Evolutionary conservation across 345 rosid species (phyloP).

Genomic region (Arabidopsis arenosa): DNA sequence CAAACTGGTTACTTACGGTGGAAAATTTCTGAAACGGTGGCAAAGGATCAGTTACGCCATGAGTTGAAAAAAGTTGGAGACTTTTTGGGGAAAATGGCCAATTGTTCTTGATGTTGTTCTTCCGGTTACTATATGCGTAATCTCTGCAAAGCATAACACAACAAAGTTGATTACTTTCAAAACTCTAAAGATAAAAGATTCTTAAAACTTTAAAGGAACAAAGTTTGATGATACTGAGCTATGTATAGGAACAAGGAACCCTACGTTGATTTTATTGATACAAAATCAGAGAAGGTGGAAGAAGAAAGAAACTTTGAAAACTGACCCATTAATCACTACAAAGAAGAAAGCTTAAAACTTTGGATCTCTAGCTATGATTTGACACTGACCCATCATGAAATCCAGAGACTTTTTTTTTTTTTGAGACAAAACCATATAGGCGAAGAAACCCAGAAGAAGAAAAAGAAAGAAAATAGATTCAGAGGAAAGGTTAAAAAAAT

Average conservation of each 20-base stretch:
- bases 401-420: conserved; percentile 5
- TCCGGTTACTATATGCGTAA: conserved; percentile 77
- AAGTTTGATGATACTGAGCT: background rate
- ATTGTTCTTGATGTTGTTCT: conserved; percentile 74
- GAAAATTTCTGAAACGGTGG: conserved; percentile 79
- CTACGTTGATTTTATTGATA: conserved; percentile 8
- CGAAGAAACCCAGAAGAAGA: conserved; percentile 31
- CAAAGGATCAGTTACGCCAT: conserved; percentile 86
- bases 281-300: conserved; percentile 6
- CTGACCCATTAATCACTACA: conserved; percentile 51
- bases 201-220: background rate
- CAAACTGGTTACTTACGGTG: conserved; percentile 49
- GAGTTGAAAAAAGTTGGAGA: conserved; percentile 78
- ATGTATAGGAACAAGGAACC: background rate
- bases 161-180: conserved; percentile 20
- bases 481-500: background rate
- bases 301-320: conserved; percentile 27
- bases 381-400: conserved; percentile 40
- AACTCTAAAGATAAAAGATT: background rate
- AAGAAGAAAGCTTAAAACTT: conserved; percentile 30
- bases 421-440: background rate
- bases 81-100: conserved; percentile 90
- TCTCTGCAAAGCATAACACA: conserved; percentile 63
- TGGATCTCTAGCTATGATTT: conserved; percentile 31
- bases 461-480: background rate